Conservation (phyloP, 2,329 filamentous ascomycete species). For the Trichophyton schoenleinii region DNA sequence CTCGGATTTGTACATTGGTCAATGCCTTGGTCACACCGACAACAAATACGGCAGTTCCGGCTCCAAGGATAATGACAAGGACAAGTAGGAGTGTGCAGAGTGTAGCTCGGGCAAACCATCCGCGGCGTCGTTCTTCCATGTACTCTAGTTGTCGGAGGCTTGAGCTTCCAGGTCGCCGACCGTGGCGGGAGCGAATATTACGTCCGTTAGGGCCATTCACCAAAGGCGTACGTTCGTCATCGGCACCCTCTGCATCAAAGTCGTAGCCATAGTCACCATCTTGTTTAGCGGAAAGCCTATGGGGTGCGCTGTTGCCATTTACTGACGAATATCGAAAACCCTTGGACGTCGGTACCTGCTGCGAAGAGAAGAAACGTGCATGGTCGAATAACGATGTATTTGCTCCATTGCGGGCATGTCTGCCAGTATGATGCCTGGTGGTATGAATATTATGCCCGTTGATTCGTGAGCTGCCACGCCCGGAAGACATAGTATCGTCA, state of each 20-base stretch:
- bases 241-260: slow-evolving; percentile 68
- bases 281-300: slow-evolving; percentile 39
- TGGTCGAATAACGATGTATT: slow-evolving; percentile 65
- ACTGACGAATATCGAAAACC: slow-evolving; percentile 42
- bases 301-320: slow-evolving; percentile 45
- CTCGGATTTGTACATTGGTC: slow-evolving; percentile 61
- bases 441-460: slow-evolving; percentile 51
- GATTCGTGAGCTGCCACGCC: slow-evolving; percentile 49
- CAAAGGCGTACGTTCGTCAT: slow-evolving; percentile 79
- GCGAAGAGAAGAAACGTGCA: slow-evolving; percentile 48
- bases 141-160: slow-evolving; percentile 61
- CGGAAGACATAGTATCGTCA: slow-evolving; percentile 54
- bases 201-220: slow-evolving; percentile 49
- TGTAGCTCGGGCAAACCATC: slow-evolving; percentile 63
- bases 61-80: slow-evolving; percentile 66
- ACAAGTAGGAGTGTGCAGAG: slow-evolving; percentile 75
- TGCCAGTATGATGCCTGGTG: slow-evolving; percentile 63
- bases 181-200: slow-evolving; percentile 45
- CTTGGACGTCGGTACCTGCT: slow-evolving; percentile 47
- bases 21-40: slow-evolving; percentile 85
- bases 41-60: slow-evolving; percentile 78
- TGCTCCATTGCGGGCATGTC: slow-evolving; percentile 58
- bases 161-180: slow-evolving; percentile 42
- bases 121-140: slow-evolving; percentile 51
- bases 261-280: slow-evolving; percentile 60